Base-by-base conservation (phyloP, 129 eudicot species). In the Artemisia annua region DNA sequence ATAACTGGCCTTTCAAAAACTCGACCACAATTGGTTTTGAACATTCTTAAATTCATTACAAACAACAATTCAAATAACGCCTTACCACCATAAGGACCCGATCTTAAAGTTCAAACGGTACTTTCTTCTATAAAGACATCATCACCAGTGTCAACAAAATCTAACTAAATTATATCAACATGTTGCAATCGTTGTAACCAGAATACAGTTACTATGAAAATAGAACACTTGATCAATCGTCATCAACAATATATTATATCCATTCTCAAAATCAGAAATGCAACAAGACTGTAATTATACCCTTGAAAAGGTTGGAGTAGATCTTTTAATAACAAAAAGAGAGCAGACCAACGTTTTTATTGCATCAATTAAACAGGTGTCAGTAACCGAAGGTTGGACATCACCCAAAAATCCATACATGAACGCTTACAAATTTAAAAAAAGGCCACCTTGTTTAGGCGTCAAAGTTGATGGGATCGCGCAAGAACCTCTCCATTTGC, bases 401-500 rank as follows among this genome's bases (percentile, higher is more conserved):
- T 61, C 46, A 61, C 48, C 46, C 32, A 48, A 20, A 78, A 32
- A 48, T 18, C 68, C 60, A 3, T 32, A 28, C 43, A 14, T n/a
- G 59, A 50, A 13, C 11, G 73, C 59, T 59, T 59, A 76, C 50
- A 68, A 53, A 72, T 72, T n/a, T n/a, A 30, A 53, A 20, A 75
- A 70, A 20, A 20, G 1, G 30, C 17, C 19, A 59, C 3, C 20
- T 26, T 62, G 19, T 39, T 78, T 72, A 78, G 66, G 82, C 62
- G 14, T 71, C 84, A 50, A 85, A 50, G 86, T 84, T 87, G 76
- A 82, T 48, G 9, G 98, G 98, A 43, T 89, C 92, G 20, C 96
- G 85, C 77, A 92, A 82, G 81, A 92, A 89, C 75, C 95, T 79
- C 82, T 92, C 96, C 97, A 92, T 92, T 84, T 92, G 91, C 60